Conservation (phyloP, 352 stramenopile genomes). For the Phytophthora ohioensis region DNA sequence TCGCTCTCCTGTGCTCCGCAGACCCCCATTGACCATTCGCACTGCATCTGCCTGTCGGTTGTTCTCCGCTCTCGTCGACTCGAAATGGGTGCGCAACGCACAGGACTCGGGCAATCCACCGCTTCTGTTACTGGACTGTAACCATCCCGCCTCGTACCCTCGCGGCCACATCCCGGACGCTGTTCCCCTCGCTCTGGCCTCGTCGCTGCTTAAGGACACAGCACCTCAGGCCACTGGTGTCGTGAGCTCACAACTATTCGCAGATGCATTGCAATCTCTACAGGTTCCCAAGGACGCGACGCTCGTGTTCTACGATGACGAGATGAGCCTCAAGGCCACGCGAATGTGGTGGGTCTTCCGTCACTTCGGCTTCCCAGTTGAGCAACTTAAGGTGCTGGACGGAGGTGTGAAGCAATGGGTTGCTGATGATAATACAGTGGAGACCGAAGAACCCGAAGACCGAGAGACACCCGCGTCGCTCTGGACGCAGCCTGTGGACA, state of each 20-base stretch:
- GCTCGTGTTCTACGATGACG: constrained; percentile 85
- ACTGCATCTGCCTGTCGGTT: constrained; percentile 3
- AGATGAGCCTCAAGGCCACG: constrained; percentile 70
- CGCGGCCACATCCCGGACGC: constrained; percentile 62
- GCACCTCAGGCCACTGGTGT: constrained; percentile 55
- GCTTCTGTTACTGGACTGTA: constrained; percentile 67
- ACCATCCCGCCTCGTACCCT: constrained; percentile 59
- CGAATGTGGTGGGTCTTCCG: constrained; percentile 85
- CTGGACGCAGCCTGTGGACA: constrained; percentile 30
- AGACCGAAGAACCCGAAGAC: constrained; percentile 35
- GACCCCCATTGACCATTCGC: not conserved
- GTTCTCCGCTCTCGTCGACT: constrained; percentile 53
- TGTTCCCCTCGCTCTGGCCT: constrained; percentile 50
- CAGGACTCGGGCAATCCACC: constrained; percentile 22
- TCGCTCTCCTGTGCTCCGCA: constrained; percentile 1
- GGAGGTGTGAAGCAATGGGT: constrained; percentile 79
- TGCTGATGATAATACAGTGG: constrained; percentile 53
- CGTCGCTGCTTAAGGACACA: constrained; percentile 62
- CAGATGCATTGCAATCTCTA: constrained; percentile 51
- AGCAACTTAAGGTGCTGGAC: constrained; percentile 83
- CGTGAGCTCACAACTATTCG: constrained; percentile 53
- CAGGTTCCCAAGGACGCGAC: constrained; percentile 57
- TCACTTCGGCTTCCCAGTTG: constrained; percentile 76
- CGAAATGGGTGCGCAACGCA: constrained; percentile 46
- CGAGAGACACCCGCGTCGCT: constrained; percentile 2